Evolutionary conservation across 2,329 filamentous ascomycete species (phyloP).

Genomic region (Cylindrodendrum hubeiense): DNA sequence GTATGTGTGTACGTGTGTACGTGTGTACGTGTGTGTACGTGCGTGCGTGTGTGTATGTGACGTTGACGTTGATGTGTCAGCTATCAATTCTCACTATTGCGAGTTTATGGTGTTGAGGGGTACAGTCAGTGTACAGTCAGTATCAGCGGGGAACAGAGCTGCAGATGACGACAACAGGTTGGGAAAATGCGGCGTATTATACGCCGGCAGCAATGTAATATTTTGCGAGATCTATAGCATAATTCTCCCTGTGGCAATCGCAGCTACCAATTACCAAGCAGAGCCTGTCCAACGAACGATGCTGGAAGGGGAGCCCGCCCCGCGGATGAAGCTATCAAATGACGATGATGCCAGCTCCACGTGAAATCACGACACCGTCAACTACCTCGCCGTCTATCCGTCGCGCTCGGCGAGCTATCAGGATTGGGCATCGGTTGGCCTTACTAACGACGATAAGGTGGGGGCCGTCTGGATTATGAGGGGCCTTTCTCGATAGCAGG

Average conservation of each 20-base stretch:
- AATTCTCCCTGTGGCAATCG: not conserved
- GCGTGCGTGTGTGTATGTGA: not conserved
- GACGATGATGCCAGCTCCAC: not conserved
- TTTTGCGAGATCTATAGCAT: not conserved
- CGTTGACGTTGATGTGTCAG: not conserved
- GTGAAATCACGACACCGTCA: not conserved
- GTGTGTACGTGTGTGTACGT: not conserved
- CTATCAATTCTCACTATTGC: not conserved
- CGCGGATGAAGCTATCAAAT: not conserved
- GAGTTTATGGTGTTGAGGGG: not conserved
- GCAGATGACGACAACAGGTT: not conserved
- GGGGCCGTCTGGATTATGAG: not conserved
- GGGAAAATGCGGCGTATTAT: not conserved
- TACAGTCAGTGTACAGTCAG: not conserved
- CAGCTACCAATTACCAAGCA: not conserved
- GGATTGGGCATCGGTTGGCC: not conserved
- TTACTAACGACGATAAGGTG: not conserved
- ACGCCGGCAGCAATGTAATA: not conserved
- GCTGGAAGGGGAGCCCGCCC: not conserved
- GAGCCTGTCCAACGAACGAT: not conserved
- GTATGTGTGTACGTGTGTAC: not conserved
- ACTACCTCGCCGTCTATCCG: not conserved
- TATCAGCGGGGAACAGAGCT: not conserved
- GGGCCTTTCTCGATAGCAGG: not conserved
- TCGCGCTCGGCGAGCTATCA: not conserved